phyloP scores from a whole-genome alignment of 176 grass and related monocot genomes.

The Oryza punctata region DNA sequence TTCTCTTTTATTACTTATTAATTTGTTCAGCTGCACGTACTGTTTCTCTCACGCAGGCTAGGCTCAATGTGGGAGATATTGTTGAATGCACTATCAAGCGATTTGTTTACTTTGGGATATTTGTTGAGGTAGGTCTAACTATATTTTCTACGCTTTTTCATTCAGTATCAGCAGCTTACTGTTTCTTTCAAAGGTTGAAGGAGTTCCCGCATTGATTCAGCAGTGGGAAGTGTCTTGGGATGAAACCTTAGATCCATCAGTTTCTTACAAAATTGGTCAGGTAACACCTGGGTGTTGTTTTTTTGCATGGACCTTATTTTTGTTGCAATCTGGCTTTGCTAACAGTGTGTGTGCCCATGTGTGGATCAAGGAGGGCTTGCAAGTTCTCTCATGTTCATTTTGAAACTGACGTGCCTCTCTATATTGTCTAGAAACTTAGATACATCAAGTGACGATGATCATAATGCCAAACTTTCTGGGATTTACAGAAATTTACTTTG shows the following conservation, averaged over 20 bases:
- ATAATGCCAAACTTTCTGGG: slow-evolving; percentile 12
- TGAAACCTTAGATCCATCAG: slow-evolving; percentile 80
- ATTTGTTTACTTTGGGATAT: slow-evolving; percentile 97
- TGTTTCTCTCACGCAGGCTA: slow-evolving; percentile 65
- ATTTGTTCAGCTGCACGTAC: not conserved
- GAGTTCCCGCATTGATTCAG: slow-evolving; percentile 81
- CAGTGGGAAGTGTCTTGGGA: slow-evolving; percentile 88
- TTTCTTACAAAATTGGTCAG: slow-evolving; percentile 88
- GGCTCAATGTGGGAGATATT: slow-evolving; percentile 83
- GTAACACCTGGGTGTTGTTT: slow-evolving; percentile 37
- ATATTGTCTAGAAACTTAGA: not conserved
- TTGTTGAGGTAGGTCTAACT: slow-evolving; percentile 71
- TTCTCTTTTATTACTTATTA: not conserved
- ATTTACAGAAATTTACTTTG: not conserved
- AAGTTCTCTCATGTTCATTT: not conserved
- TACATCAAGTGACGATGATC: not conserved
- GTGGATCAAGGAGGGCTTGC: not conserved
- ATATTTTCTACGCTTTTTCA: not conserved
- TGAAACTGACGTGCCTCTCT: not conserved
- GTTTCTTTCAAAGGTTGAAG: slow-evolving; percentile 74
- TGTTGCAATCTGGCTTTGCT: not conserved
- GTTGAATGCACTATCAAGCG: slow-evolving; percentile 72
- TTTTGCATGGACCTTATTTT: not conserved
- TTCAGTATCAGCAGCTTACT: slow-evolving; percentile 44
- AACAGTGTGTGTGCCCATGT: not conserved